Percentiles rank a stretch among this genome's conserved stretches.
These are phyloP conservation scores for Inga oerstediana DNA, from an alignment of 306 rosid species.

Conservation along the genomic window DNA sequence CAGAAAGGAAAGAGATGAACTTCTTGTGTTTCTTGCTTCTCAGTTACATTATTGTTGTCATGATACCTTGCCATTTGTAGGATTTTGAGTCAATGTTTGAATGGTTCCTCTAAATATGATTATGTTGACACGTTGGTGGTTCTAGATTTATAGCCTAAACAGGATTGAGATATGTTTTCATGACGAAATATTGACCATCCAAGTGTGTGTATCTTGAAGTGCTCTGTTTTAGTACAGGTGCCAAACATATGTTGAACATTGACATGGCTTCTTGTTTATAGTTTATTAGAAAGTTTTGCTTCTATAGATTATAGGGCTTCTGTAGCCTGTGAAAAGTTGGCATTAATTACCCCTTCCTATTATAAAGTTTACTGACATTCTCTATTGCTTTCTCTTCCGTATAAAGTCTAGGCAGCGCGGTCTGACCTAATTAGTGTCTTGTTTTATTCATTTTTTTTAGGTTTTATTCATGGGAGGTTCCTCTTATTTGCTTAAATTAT, in stretches of 20 bases:
- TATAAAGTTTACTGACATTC: not conserved
- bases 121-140: not conserved
- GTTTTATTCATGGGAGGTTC: constrained; percentile 3
- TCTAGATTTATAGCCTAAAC: not conserved
- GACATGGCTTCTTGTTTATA: not conserved
- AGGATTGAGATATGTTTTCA: not conserved
- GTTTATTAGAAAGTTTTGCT: not conserved
- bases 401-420: not conserved
- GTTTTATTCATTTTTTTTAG: not conserved
- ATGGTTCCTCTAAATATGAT: not conserved
- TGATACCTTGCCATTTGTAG: not conserved
- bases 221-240: not conserved
- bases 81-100: constrained; percentile 5
- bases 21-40: constrained; percentile 4
- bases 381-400: not conserved
- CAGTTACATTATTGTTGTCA: not conserved
- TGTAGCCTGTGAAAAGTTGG: constrained; percentile 5
- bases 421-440: not conserved
- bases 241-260: not conserved
- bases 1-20: not conserved
- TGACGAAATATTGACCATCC: not conserved
- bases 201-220: not conserved
- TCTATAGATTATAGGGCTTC: not conserved
- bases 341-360: not conserved
- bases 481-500: constrained; percentile 2